Conservation (phyloP, 139 green algal genomes). For the Coelastrella sp. region DNA sequence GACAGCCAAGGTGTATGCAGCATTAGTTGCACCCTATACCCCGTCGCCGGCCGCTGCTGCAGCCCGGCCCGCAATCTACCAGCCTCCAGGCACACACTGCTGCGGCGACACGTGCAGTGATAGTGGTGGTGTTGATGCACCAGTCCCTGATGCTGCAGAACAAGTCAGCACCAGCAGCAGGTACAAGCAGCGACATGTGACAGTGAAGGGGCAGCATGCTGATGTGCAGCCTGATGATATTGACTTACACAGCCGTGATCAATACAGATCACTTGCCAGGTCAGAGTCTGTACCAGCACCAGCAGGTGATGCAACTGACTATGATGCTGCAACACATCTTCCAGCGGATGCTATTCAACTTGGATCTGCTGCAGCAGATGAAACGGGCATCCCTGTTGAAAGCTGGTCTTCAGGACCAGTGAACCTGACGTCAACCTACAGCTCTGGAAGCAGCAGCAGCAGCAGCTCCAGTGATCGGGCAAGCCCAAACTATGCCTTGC, state of each 20-base stretch:
- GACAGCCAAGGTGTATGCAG: conserved; percentile 15
- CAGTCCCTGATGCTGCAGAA: background rate
- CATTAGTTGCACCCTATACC: conserved; percentile 19
- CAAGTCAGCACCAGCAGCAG: background rate
- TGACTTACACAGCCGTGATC: background rate
- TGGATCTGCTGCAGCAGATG: conserved; percentile 1
- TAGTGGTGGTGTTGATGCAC: background rate
- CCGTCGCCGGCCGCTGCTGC: conserved; percentile 18
- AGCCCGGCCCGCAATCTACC: conserved; percentile 5
- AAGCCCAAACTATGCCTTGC: too few species aligned
- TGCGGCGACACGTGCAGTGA: background rate
- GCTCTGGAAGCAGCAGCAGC: conserved; percentile 2
- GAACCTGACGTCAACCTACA: background rate
- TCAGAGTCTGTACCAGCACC: background rate
- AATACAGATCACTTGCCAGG: background rate
- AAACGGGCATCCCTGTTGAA: background rate
- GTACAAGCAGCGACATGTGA: background rate
- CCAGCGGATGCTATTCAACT: background rate
- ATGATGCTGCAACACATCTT: background rate
- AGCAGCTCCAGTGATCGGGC: background rate
- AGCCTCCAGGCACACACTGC: background rate
- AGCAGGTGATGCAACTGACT: background rate
- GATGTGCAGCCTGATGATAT: conserved; percentile 11
- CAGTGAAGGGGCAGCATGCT: background rate
- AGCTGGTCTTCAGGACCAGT: background rate